These are phyloP conservation scores for Chalara sp. DNA, from an alignment of 2,329 filamentous ascomycete species.

Conservation along the genomic window DNA sequence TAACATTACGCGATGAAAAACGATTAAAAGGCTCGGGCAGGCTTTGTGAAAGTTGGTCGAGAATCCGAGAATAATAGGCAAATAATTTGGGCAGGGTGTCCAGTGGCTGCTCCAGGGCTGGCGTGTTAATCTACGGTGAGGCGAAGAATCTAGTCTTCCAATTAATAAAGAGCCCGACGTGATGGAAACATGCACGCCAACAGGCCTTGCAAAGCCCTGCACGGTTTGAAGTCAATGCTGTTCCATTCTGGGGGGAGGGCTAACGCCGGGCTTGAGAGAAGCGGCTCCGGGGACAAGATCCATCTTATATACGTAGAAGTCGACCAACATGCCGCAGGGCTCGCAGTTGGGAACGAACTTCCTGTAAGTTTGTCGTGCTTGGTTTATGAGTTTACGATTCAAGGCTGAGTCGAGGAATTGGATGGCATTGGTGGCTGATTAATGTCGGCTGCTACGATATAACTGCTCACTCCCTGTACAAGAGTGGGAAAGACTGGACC, in stretches of 20 bases:
- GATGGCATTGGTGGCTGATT: conserved; percentile 2
- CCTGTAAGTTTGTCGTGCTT: conserved; percentile 1
- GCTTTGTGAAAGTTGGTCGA: conserved; percentile 2
- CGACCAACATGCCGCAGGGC: conserved; percentile 2
- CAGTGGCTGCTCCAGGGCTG: conserved; percentile 1
- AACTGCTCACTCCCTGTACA: conserved; percentile 6
- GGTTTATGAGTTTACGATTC: background rate
- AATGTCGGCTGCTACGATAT: conserved; percentile 4
- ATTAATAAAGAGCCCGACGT: background rate
- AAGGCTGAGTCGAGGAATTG: conserved; percentile 1
- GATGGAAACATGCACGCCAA: no score
- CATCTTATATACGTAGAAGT: conserved; percentile 1
- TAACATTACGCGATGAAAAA: no score
- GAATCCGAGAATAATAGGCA: conserved; percentile 3
- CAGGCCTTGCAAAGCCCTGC: conserved; percentile 8
- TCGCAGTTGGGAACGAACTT: conserved; percentile 4
- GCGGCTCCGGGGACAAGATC: conserved; percentile 4
- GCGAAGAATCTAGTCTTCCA: conserved; percentile 8
- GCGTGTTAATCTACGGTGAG: conserved; percentile 6
- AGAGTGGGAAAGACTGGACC: conserved; percentile 3
- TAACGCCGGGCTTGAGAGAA: conserved; percentile 6
- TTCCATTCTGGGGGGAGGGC: conserved; percentile 3
- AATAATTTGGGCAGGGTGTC: no score
- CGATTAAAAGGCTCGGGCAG: conserved; percentile 2
- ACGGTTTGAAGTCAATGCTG: conserved; percentile 3